Percentiles rank a stretch among this genome's conserved stretches.
phyloP scores from a whole-genome alignment of 1,139 yeast genomes.

The Insectozyma bohioensis region DNA sequence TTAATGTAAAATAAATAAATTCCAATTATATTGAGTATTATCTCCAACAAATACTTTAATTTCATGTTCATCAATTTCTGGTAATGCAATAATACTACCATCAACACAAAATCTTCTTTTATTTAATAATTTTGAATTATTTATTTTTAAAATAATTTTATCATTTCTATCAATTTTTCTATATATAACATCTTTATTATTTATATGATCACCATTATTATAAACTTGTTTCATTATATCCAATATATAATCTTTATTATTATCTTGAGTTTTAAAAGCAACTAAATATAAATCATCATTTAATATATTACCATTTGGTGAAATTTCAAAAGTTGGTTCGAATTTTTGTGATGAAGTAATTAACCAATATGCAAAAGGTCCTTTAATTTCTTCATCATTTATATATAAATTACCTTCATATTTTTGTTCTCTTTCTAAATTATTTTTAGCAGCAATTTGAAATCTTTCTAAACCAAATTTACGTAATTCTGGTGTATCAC shows the following conservation, averaged over 20 bases:
- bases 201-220: slow-evolving; percentile 53
- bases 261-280: slow-evolving; percentile 44
- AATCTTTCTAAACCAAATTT: slow-evolving; percentile 67
- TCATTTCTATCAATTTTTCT: slow-evolving; percentile 26
- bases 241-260: slow-evolving; percentile 38
- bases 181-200: slow-evolving; percentile 46
- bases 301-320: slow-evolving; percentile 63
- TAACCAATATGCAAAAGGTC: slow-evolving; percentile 66
- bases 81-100: slow-evolving; percentile 42
- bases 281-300: slow-evolving; percentile 54
- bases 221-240: slow-evolving; percentile 62
- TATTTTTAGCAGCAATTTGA: slow-evolving; percentile 60
- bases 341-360: slow-evolving; percentile 61
- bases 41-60: slow-evolving; percentile 20
- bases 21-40: slow-evolving; percentile 25
- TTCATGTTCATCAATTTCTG: slow-evolving; percentile 23
- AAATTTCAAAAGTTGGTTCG: slow-evolving; percentile 69
- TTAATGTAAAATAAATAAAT: slow-evolving; percentile 17
- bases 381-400: slow-evolving; percentile 17
- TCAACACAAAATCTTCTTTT: slow-evolving; percentile 54
- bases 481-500: slow-evolving; percentile 68
- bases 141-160: slow-evolving; percentile 25
- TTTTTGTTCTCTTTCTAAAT: slow-evolving; percentile 47
- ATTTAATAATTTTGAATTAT: slow-evolving; percentile 16
- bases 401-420: slow-evolving; percentile 45